Evolutionary conservation across 768 basidiomycete genomes (phyloP).

Genomic region (Psilocybe subaeruginosa): DNA sequence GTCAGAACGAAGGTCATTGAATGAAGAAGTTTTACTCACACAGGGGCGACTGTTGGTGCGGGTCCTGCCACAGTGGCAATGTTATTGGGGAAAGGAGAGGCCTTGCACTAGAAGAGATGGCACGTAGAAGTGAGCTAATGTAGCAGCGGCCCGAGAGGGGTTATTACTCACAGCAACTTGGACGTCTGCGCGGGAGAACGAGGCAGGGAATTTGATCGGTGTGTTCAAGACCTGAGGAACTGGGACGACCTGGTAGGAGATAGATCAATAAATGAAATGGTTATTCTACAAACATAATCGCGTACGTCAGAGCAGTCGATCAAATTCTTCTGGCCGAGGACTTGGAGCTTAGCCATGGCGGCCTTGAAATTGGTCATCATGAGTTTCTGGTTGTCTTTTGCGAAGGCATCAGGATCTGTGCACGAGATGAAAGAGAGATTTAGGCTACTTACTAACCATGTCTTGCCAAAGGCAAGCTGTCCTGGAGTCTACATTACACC

Average conservation of each 20-base stretch:
- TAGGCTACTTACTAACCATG: slow-evolving; percentile 16
- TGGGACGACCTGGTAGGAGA: slow-evolving; percentile 13
- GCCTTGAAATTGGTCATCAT: slow-evolving; percentile 28
- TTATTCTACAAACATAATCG: background rate
- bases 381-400: slow-evolving; percentile 22
- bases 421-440: background rate
- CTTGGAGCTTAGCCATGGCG: slow-evolving; percentile 36
- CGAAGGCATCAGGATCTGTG: background rate
- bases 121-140: background rate
- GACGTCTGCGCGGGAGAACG: slow-evolving; percentile 16
- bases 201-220: slow-evolving; percentile 22
- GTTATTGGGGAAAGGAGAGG: slow-evolving; percentile 6
- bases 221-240: slow-evolving; percentile 9
- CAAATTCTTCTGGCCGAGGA: slow-evolving; percentile 33
- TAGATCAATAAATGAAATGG: background rate
- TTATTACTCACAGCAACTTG: slow-evolving; percentile 5
- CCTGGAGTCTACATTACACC: slow-evolving; percentile 11
- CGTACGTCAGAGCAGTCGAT: slow-evolving; percentile 41
- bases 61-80: slow-evolving; percentile 15
- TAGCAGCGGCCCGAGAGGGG: no score
- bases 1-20: background rate
- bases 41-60: slow-evolving; percentile 10
- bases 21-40: slow-evolving; percentile 1
- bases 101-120: background rate
- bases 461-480: slow-evolving; percentile 25